Evolutionary conservation across 306 rosid genomes (phyloP).

Genomic region (apple (Malus domestica)): DNA sequence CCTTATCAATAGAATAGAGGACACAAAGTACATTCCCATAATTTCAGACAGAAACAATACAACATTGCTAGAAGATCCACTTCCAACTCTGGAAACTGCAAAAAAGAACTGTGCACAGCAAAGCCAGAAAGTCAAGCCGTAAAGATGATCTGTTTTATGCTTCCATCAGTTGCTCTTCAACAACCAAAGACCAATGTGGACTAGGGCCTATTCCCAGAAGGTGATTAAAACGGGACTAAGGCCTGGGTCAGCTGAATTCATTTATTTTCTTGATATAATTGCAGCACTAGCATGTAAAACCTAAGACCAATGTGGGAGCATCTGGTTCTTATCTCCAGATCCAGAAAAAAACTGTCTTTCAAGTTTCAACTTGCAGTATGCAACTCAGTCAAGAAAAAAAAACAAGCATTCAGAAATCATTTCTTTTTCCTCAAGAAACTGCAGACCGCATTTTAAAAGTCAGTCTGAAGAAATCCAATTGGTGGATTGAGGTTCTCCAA

Average conservation of each 20-base stretch:
- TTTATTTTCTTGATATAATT: not conserved
- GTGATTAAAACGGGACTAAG: not conserved
- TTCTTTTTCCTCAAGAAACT: not conserved
- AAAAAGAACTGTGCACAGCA: conserved; percentile 72
- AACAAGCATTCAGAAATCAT: not conserved
- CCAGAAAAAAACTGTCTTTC: not conserved
- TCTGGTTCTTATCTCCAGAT: not conserved
- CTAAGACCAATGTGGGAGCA: not conserved
- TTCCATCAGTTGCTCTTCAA: not conserved
- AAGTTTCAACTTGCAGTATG: not conserved
- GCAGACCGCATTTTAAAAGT: not conserved
- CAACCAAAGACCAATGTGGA: not conserved
- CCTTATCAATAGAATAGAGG: conserved; percentile 94
- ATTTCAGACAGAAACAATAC: conserved; percentile 92
- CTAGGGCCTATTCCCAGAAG: not conserved
- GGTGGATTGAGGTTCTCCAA: conserved; percentile 3
- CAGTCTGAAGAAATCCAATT: not conserved
- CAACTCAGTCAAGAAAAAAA: not conserved
- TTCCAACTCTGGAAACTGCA: conserved; percentile 95
- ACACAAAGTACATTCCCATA: conserved; percentile 95
- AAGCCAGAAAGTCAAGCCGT: conserved; percentile 1
- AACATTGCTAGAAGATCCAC: conserved; percentile 98
- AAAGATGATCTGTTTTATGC: not conserved
- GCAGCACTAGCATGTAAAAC: not conserved
- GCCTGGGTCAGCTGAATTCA: not conserved